phyloP scores from a whole-genome alignment of 73 alveolate species.

The Stentor coeruleus region DNA sequence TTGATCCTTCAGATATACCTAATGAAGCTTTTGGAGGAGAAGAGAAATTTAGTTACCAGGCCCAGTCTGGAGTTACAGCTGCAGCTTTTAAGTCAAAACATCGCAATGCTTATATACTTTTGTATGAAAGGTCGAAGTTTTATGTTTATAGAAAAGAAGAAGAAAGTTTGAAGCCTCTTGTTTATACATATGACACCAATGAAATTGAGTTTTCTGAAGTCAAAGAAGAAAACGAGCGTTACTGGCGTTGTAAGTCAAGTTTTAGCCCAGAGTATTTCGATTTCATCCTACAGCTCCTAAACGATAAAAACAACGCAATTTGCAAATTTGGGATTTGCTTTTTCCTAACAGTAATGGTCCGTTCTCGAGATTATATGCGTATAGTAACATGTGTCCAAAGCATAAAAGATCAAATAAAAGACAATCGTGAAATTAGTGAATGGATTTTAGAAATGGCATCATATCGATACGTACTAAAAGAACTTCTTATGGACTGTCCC shows the following conservation, averaged over 20 bases:
- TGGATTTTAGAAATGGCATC: constrained; percentile 17
- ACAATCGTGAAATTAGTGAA: background rate
- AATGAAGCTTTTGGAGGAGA: constrained; percentile 88
- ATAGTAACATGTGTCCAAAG: background rate
- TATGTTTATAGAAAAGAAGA: constrained; percentile 8
- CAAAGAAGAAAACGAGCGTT: constrained; percentile 43
- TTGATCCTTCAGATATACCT: constrained; percentile 74
- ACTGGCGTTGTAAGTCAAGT: constrained; percentile 49
- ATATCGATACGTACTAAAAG: background rate
- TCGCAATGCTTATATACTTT: constrained; percentile 91
- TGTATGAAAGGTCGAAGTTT: constrained; percentile 79
- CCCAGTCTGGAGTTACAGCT: background rate
- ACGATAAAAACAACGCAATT: background rate
- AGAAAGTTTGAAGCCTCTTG: background rate
- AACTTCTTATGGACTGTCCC: constrained; percentile 26
- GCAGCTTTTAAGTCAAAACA: constrained; percentile 32
- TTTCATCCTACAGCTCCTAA: constrained; percentile 35
- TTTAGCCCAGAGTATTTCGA: constrained; percentile 58
- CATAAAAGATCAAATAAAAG: background rate
- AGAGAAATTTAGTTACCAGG: constrained; percentile 37
- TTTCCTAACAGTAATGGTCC: constrained; percentile 43
- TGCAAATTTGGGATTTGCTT: background rate
- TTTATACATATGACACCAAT: background rate
- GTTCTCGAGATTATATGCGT: constrained; percentile 41
- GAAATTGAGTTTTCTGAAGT: constrained; percentile 1